Evolutionary conservation across 75 land plant species (phyloP), one percentile per base, ranked within the genome.

Genomic region (Pinus tabuliformis): DNA sequence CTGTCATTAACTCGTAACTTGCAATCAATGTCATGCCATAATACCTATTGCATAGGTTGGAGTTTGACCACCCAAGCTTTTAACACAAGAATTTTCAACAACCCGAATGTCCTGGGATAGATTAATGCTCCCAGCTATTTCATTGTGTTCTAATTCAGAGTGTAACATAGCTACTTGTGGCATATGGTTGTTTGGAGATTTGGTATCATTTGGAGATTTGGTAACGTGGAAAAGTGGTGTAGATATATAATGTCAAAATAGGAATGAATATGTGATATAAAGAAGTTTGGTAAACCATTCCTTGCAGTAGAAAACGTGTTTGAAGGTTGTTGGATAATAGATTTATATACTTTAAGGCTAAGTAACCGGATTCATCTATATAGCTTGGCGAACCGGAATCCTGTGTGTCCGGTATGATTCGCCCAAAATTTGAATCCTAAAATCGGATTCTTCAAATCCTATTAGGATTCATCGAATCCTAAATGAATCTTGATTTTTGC

Each of bases 271-370:
- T 65, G 70, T 39, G 49, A 37, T n/a, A 45, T 20, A 37, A 7
- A 39, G 39, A 39, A 39, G 22, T 66, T 66, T 14, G n/a, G 49
- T 18, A 18, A 37, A 66, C 39, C 21, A 66, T 66, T 37, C 70
- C 20, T 66, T 18, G 45, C 17, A 39, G 22, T 49, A 39, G 21
- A 66, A 36, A 66, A 8, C 42, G 17, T 7, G 49, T 16, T 66
- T 66, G 16, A 28, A 39, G 18, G 39, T 66, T 66, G 45, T 66
- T 39, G 49, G 49, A 66, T 36, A 20, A 6, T 36, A 6, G n/a
- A n/a, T n/a, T n/a, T n/a, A 5, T 8, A 66, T 66, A 66, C 70
- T 66, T 66, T 66, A 18, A 42, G 70, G 36, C 70, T 65, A 8
- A n/a, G n/a, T n/a, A n/a, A n/a, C n/a, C n/a, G n/a, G n/a, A n/a